A percentile compares a stretch with the other conserved stretches of the same genome.
Conservation (phyloP, 768 basidiomycete species). For the Auricularia sp. region DNA sequence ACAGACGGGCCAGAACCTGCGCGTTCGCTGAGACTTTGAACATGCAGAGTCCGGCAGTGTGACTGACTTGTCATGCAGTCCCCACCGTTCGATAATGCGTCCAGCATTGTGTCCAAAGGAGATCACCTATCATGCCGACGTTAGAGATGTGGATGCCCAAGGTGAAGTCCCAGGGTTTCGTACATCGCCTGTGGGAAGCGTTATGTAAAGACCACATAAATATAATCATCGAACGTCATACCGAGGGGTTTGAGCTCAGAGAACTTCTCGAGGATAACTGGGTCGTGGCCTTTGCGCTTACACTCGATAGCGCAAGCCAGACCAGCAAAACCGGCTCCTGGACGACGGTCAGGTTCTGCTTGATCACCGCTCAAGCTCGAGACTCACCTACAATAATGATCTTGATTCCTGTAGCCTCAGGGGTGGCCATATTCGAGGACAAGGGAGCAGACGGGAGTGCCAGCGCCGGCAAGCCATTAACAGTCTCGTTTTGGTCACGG, state of each 20-base stretch:
- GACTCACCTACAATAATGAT: too few species aligned
- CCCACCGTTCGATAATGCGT: constrained; percentile 15
- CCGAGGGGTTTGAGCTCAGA: constrained; percentile 10
- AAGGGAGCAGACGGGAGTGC: too few species aligned
- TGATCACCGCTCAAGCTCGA: too few species aligned
- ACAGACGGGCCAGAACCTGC: constrained; percentile 16
- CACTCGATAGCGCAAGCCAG: constrained; percentile 21
- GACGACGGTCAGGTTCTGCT: too few species aligned
- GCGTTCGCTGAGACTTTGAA: constrained; percentile 2
- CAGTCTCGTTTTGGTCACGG: too few species aligned
- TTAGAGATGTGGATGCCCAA: not conserved
- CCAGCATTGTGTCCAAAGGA: constrained; percentile 16
- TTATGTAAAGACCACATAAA: not conserved
- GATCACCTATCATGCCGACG: constrained; percentile 8
- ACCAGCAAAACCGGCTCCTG: constrained; percentile 18
- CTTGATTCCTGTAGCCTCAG: too few species aligned
- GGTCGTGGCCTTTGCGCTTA: constrained; percentile 14
- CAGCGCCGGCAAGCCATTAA: too few species aligned
- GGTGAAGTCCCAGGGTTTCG: too few species aligned
- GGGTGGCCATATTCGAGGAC: too few species aligned
- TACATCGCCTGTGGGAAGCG: too few species aligned
- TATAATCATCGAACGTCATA: constrained; percentile 5
- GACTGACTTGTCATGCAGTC: constrained; percentile 13
- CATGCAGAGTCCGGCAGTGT: constrained; percentile 1
- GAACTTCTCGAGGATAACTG: constrained; percentile 16